phyloP scores from a whole-genome alignment of 148 eudicot genomes.

The Spergularia marina region DNA sequence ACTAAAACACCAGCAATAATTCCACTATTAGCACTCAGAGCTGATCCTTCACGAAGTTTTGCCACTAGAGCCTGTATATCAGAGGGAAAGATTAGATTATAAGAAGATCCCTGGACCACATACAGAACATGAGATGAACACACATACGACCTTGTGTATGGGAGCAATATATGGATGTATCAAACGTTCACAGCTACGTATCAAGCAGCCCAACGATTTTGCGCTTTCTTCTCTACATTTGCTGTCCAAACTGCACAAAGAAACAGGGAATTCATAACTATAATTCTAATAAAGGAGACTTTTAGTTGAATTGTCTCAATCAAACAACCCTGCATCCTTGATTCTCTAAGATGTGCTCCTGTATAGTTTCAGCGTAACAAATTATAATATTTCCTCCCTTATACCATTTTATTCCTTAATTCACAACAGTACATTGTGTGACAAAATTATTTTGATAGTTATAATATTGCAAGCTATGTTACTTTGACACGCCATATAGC shows the following conservation, averaged over 20 bases:
- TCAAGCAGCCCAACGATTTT: constrained; percentile 84
- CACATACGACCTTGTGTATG: constrained; percentile 69
- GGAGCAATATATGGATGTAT: constrained; percentile 97
- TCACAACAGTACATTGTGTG: too few relatives aligned
- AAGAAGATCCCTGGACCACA: neutral
- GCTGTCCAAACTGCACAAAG: constrained; percentile 67
- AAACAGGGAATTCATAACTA: constrained; percentile 3
- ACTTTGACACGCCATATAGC: too few relatives aligned
- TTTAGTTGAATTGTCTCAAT: neutral
- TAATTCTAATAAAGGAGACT: neutral
- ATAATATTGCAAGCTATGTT: too few relatives aligned
- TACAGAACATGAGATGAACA: constrained; percentile 1
- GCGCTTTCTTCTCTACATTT: constrained; percentile 99
- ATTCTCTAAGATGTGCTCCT: neutral
- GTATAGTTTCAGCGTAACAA: neutral
- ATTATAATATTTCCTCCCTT: neutral
- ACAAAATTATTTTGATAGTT: too few relatives aligned
- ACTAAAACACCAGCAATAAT: constrained; percentile 76
- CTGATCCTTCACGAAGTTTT: constrained; percentile 80
- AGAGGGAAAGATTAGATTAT: constrained; percentile 2
- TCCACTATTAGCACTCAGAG: constrained; percentile 74
- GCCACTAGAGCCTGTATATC: constrained; percentile 74
- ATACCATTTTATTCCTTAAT: neutral
- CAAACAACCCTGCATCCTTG: neutral
- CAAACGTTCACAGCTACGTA: constrained; percentile 87